A percentile compares a stretch with the other conserved stretches of the same genome.
These are phyloP conservation scores for Endoconidiophora polonica DNA, from an alignment of 2,329 filamentous ascomycete genomes.

Conservation along the genomic window DNA sequence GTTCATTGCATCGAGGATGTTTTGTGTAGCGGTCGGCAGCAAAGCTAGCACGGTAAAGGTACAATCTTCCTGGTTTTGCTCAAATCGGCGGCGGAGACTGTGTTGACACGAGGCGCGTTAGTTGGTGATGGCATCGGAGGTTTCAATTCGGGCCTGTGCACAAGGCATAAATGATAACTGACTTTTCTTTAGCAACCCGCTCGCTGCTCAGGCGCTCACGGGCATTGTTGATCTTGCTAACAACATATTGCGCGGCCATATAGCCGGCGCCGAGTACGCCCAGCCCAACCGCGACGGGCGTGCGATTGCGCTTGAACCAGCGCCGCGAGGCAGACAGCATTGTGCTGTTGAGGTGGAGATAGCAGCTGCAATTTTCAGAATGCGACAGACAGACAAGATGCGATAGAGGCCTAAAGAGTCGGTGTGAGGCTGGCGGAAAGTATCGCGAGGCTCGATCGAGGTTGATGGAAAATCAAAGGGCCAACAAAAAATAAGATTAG, in stretches of 20 bases:
- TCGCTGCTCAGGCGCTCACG: slow-evolving; percentile 94
- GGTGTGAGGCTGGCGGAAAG: too few relatives aligned
- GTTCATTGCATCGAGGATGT: slow-evolving; percentile 72
- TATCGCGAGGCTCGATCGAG: not conserved
- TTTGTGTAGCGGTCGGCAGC: slow-evolving; percentile 76
- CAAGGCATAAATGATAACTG: slow-evolving; percentile 19
- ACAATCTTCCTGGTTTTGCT: slow-evolving; percentile 98
- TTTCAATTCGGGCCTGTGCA: not conserved
- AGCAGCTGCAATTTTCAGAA: too few relatives aligned
- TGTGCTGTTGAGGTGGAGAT: slow-evolving; percentile 13
- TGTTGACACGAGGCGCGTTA: slow-evolving; percentile 2
- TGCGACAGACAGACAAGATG: not conserved
- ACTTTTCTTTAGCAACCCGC: slow-evolving; percentile 94
- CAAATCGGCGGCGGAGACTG: slow-evolving; percentile 85
- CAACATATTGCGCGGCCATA: slow-evolving; percentile 78
- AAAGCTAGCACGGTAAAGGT: slow-evolving; percentile 95
- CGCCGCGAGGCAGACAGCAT: slow-evolving; percentile 61
- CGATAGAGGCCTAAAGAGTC: not conserved
- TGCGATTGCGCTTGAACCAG: slow-evolving; percentile 87
- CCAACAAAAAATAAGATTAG: not conserved
- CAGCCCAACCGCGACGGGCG: slow-evolving; percentile 71
- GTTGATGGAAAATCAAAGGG: not conserved
- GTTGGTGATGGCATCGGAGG: not conserved
- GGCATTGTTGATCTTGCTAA: slow-evolving; percentile 81
- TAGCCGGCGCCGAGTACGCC: slow-evolving; percentile 83